Evolutionary conservation across 2,329 filamentous ascomycete genomes (phyloP), one percentile per base, ranked within the genome.

Genomic region (Mariannaea elegans): DNA sequence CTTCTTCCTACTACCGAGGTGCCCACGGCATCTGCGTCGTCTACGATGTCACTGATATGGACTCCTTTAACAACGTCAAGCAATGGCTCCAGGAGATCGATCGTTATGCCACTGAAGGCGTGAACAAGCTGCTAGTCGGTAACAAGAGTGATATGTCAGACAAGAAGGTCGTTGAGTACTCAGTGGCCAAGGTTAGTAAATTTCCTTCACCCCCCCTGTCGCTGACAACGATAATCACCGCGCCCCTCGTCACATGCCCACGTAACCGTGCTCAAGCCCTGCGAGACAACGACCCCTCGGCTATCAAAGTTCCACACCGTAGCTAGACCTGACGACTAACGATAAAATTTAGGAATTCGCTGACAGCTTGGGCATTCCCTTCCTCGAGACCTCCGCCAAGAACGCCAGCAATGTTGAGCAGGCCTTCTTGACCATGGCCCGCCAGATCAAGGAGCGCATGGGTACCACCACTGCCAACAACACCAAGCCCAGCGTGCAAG

Each of bases 121-220:
- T 99, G 76, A 99, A 99, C 89, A 99, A 99, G 87, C 87, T 99
- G 69, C 89, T 99, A 64, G 94, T 99, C 65, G 95, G 95, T 76
- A 99, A 99, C 91, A 99, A 99, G 91, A 97, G 93, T 82, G 95
- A 99, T 91, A 98, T 99, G 93, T 89, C 94, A 61, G 95, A 99
- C 83, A 99, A 99, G 91, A 99, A 98, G 86, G 95, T 98, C 38
- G 95, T 99, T 64, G 95, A 99, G 81, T 99, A 99, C 87, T 97
- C 93, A 66, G 95, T 98, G 71, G 95, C 95, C 72, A 99, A 99
- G 92, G 95, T 97, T 84, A 62, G 86, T 66, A 52, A n/a, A 14
- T 36, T 27, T 48, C 36, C n/a, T 46, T 34, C n/a, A 23, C 27
- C 19, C 31, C 16, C 44, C 8, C 31, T 51, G 47, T 48, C 21